phyloP scores from a whole-genome alignment of 2,329 filamentous ascomycete species.

The Ceratocystis lukuohia region DNA sequence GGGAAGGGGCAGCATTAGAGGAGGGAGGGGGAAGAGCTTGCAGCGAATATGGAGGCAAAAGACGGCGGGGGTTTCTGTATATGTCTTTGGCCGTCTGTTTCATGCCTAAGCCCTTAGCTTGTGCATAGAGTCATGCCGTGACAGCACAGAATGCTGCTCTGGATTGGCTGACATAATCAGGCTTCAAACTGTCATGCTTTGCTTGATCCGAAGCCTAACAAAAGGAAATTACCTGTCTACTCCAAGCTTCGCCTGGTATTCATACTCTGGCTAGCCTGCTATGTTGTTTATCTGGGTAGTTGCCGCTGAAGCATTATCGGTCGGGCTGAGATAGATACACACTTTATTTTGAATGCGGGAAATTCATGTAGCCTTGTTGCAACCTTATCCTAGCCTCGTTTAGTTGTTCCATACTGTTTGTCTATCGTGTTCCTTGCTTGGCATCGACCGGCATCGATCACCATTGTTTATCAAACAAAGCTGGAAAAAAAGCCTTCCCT shows the following conservation, averaged over 20 bases:
- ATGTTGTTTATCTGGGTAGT: neutral
- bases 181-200: neutral
- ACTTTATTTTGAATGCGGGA: neutral
- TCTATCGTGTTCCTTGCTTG: too few species aligned
- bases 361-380: neutral
- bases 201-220: neutral
- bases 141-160: neutral
- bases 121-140: neutral
- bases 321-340: slow-evolving; percentile 5
- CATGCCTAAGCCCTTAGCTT: neutral
- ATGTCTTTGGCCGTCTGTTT: neutral
- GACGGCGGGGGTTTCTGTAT: neutral
- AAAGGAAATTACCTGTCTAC: neutral
- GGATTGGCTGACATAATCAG: slow-evolving; percentile 4
- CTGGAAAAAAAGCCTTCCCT: too few species aligned
- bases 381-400: neutral
- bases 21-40: neutral
- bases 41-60: neutral
- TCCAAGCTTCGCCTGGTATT: neutral
- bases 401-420: neutral
- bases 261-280: neutral
- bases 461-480: too few species aligned
- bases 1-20: neutral
- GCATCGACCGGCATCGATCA: too few species aligned
- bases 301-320: neutral